phyloP scores from a whole-genome alignment of 106 monocot species.

The Dioscorea zingiberensis region DNA sequence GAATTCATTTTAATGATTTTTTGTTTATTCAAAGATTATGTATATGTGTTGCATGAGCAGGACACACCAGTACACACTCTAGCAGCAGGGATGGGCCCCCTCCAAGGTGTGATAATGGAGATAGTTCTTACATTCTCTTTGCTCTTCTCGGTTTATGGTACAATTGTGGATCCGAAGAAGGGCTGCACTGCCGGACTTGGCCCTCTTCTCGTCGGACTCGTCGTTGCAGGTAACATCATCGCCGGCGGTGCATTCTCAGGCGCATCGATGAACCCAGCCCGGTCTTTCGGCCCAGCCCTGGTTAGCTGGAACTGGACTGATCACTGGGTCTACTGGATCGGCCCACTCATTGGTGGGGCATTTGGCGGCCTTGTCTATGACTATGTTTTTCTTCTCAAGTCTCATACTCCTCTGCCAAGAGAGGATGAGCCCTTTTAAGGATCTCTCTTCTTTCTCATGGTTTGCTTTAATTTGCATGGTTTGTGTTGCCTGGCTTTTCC shows the following conservation, averaged over 20 bases:
- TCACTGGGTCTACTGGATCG: conserved; percentile 84
- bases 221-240: conserved; percentile 67
- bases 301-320: conserved; percentile 52
- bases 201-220: conserved; percentile 56
- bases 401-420: conserved; percentile 39
- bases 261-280: conserved; percentile 92
- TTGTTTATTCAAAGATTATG: too few species aligned
- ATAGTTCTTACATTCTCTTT: conserved; percentile 84
- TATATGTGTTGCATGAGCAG: conserved; percentile 11
- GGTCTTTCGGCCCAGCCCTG: conserved; percentile 83
- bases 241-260: conserved; percentile 77
- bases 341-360: conserved; percentile 62
- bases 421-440: conserved; percentile 27
- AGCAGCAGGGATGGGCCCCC: conserved; percentile 31
- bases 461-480: neutral
- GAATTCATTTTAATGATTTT: too few species aligned
- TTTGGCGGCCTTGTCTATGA: conserved; percentile 74
- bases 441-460: too few species aligned
- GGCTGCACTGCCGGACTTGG: conserved; percentile 33
- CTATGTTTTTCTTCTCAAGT: conserved; percentile 24
- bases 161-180: conserved; percentile 69
- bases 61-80: conserved; percentile 65
- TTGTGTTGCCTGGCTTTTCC: too few species aligned
- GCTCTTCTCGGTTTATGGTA: conserved; percentile 70
- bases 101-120: conserved; percentile 72